These are phyloP conservation scores for Helicostylum pulchrum DNA, from an alignment of 192 early-diverging fungal species.

Conservation along the genomic window DNA sequence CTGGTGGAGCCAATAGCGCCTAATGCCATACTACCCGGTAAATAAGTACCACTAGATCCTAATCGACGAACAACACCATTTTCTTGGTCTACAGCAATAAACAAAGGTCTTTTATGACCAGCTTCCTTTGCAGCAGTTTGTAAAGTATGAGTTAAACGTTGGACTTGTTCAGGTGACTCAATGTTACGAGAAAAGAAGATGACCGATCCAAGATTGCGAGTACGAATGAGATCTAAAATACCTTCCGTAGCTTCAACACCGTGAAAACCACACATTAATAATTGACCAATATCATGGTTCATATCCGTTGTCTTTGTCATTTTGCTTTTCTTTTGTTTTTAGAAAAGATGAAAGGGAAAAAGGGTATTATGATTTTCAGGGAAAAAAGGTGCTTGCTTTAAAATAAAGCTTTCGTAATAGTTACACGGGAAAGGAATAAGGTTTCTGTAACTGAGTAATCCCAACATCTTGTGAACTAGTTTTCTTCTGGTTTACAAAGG, in stretches of 20 bases:
- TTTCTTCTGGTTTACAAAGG: too few species aligned
- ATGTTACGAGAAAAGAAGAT: conserved; percentile 42
- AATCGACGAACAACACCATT: conserved; percentile 42
- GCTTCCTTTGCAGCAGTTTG: conserved; percentile 33
- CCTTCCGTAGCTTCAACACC: conserved; percentile 28
- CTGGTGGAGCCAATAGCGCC: conserved; percentile 32
- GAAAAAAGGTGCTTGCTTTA: too few species aligned
- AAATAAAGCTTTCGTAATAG: too few species aligned
- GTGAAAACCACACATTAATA: conserved; percentile 38
- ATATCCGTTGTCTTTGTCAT: conserved; percentile 3
- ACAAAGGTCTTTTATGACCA: conserved; percentile 30
- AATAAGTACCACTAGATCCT: conserved; percentile 31
- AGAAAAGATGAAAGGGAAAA: too few species aligned
- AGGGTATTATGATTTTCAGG: too few species aligned
- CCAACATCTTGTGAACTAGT: too few species aligned
- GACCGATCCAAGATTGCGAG: conserved; percentile 35
- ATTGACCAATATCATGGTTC: conserved; percentile 23
- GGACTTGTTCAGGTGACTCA: conserved; percentile 26
- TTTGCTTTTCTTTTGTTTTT: not conserved
- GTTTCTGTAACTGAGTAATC: too few species aligned
- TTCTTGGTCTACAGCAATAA: conserved; percentile 40
- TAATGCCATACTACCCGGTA: conserved; percentile 40
- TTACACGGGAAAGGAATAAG: too few species aligned
- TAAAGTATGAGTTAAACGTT: conserved; percentile 17
- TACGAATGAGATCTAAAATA: conserved; percentile 34